Evolutionary conservation across 2,329 filamentous ascomycete species (phyloP), one percentile per base, ranked within the genome.

Genomic region (Xylariomycetidae sp.): DNA sequence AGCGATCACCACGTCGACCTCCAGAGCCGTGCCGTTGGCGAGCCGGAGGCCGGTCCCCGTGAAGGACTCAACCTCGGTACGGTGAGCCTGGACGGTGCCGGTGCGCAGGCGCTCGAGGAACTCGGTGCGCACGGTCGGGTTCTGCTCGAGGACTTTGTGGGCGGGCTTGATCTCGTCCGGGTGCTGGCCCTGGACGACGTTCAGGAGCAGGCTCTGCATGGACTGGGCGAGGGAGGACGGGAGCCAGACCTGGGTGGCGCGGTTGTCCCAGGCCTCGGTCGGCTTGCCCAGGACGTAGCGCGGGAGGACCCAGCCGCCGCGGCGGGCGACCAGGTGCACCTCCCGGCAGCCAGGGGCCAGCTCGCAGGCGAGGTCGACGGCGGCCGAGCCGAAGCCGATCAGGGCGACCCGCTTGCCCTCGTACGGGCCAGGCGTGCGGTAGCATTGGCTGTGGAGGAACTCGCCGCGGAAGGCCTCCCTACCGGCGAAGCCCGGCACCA

Each of bases 351-450:
- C 47, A 2, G 52, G 43, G 2, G 52, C 56, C 31, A 63, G 44
- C 32, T 64, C 61, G 30, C 52, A 58, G 17, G 54, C 54, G 19
- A 64, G 47, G 45, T 65, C 61, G n/a, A 59, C 52, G 4, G 60
- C 60, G 5, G 55, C 59, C 19, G 54, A 57, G 6, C 60, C 60
- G 25, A 63, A 39, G 1, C 59, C 59, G 25, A 64, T 50, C 18
- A 63, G 40, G 6, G 53, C 58, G 5, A 63, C 54, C 25, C 46
- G 54, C 40, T 63, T 61, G 15, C 58, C 57, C 27, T 55, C 53
- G 34, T 58, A 61, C 1, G 39, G 45, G 5, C 42, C 49, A 1
- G 58, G 54, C 12, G 46, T 49, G 29, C 60, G 52, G 40, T 63
- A 64, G 19, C 44, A 44, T 38, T 61, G 54, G 31, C 59, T 63